These are phyloP conservation scores for Neonectria faginata DNA, from an alignment of 2,329 filamentous ascomycete genomes.

Conservation along the genomic window DNA sequence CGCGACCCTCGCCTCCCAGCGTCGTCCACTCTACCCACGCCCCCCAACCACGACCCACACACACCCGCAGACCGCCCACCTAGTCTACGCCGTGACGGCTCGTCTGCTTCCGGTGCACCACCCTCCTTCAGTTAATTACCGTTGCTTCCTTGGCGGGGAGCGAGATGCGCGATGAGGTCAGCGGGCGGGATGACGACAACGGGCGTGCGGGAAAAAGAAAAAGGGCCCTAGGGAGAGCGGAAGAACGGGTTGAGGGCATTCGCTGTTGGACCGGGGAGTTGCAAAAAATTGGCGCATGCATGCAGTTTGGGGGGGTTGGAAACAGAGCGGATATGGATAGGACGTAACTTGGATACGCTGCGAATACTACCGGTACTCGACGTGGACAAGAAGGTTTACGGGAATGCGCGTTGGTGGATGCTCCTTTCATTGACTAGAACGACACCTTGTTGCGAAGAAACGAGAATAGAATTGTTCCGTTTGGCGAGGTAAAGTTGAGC, in stretches of 20 bases:
- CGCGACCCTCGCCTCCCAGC: too few relatives aligned
- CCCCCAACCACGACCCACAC: background rate
- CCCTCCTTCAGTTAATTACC: background rate
- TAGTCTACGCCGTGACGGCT: background rate
- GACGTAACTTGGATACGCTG: background rate
- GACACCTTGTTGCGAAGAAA: background rate
- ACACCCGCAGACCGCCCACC: background rate
- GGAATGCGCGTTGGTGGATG: background rate
- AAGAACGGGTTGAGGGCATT: slow-evolving; percentile 20
- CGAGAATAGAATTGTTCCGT: slow-evolving; percentile 5
- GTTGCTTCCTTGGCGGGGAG: slow-evolving; percentile 1
- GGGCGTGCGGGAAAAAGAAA: background rate
- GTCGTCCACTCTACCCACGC: background rate
- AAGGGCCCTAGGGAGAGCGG: slow-evolving; percentile 14
- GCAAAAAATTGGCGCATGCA: slow-evolving; percentile 22
- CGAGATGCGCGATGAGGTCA: slow-evolving; percentile 48
- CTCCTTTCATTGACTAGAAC: background rate
- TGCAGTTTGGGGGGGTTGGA: background rate
- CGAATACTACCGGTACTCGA: background rate
- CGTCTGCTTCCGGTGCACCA: background rate
- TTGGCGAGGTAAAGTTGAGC: slow-evolving; percentile 21
- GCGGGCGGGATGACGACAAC: slow-evolving; percentile 44
- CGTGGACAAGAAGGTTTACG: slow-evolving; percentile 1
- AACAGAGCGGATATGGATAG: slow-evolving; percentile 2
- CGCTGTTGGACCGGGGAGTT: slow-evolving; percentile 5